Conservation (phyloP, 2,329 filamentous ascomycete species). For the Aspergillus fumigatus region DNA sequence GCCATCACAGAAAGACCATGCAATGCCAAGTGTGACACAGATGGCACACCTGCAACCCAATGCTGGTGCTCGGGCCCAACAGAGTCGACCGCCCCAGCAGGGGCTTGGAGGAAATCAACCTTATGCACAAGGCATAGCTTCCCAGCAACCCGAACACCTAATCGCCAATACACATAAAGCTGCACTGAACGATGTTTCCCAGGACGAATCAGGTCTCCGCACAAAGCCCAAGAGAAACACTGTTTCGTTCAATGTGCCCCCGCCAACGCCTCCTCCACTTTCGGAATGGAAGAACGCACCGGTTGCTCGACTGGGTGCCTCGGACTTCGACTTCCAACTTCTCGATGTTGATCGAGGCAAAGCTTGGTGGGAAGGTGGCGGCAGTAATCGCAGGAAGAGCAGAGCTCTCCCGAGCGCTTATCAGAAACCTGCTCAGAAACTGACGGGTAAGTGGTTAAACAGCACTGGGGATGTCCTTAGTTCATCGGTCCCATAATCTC, state of each 20-base stretch:
- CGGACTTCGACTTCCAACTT: conserved; percentile 57
- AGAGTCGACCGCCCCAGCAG: conserved; percentile 2
- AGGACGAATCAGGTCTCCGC: conserved; percentile 18
- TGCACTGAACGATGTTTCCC: neutral
- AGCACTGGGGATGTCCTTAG: neutral
- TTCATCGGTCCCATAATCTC: neutral
- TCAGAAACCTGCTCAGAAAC: conserved; percentile 29
- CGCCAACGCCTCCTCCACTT: conserved; percentile 42
- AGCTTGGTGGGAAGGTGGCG: conserved; percentile 72
- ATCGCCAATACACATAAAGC: neutral
- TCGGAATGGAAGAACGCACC: conserved; percentile 67
- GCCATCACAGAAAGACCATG: neutral
- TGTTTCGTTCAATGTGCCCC: conserved; percentile 45
- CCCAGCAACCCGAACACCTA: neutral
- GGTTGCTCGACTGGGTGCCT: conserved; percentile 56
- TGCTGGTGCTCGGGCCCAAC: neutral
- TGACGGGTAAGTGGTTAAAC: conserved; percentile 22
- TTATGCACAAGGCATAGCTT: neutral
- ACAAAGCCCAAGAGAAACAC: conserved; percentile 35
- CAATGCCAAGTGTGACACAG: neutral
- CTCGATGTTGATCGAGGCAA: conserved; percentile 48
- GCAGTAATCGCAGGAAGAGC: conserved; percentile 43
- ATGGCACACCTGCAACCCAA: neutral
- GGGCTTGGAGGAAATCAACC: neutral
- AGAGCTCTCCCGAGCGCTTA: conserved; percentile 39